Evolutionary conservation across 176 grass and related monocot genomes (phyloP), one percentile per base, ranked within the genome.

Genomic region (Oryza australiensis): DNA sequence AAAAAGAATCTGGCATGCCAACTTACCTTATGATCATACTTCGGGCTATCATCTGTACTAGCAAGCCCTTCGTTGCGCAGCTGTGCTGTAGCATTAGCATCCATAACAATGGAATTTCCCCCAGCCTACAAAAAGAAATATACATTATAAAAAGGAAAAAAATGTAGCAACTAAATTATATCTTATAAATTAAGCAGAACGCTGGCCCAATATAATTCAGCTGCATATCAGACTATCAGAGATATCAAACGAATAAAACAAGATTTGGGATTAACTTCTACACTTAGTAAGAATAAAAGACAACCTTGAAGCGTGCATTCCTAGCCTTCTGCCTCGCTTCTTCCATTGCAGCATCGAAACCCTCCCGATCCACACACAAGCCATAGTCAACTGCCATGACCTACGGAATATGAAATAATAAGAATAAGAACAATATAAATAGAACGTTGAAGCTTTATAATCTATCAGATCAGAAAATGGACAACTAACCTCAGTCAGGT

Each of bases 251-350:
- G 28, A 67, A 81, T 22, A 20, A 76, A 27, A 45, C 73, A 15
- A 12, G 15, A 70, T 81, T 37, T 20, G 26, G 29, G n/a, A 62
- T 69, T 43, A 78, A 73, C 34, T 83, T 68, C 2, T 59, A 26
- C 48, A 79, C 30, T 68, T 10, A 14, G 22, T 33, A 27, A 9
- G 33, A 79, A 68, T 1, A 9, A 70, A 77, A 65, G 59, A 23
- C 7, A 41, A 98, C 95, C 88, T 98, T 98, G 79, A 73, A 84
- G 3, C 92, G 84, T 78, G 95, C 95, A 89, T 86, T 93, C 84
- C 90, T 94, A 82, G 95, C 95, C 64, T 90, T 98, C 82, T 93
- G 78, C 63, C 95, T 93, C 3, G 92, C 92, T 93, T 98, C 95
- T 86, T 94, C 90, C 95, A 94, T 93, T 24, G 84, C 83, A 86